Conservation (phyloP, 805 yeast genomes). For the Wickerhamiella siamensis region DNA sequence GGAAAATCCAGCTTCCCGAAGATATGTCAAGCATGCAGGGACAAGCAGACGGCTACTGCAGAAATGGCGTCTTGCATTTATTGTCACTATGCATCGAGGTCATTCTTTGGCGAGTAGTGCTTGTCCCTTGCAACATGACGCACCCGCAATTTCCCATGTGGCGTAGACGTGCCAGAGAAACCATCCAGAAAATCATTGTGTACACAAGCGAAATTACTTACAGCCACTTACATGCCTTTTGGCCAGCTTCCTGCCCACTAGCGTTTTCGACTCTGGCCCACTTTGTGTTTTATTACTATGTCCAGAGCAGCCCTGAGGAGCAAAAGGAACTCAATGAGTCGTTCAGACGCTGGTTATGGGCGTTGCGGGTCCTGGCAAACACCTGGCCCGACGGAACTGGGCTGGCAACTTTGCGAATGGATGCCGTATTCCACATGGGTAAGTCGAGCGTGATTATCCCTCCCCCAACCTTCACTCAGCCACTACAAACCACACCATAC, state of each 20-base stretch:
- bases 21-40: constrained; percentile 20
- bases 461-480: constrained; percentile 2
- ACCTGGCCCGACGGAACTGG: constrained; percentile 28
- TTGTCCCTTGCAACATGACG: constrained; percentile 17
- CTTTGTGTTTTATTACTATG: constrained; percentile 23
- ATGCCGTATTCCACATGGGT: constrained; percentile 23
- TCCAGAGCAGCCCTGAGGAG: constrained; percentile 21
- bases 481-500: background rate
- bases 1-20: constrained; percentile 19
- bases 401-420: constrained; percentile 23
- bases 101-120: constrained; percentile 18
- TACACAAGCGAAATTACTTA: constrained; percentile 24
- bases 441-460: constrained; percentile 7
- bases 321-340: constrained; percentile 17
- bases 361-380: constrained; percentile 21
- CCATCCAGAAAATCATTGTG: constrained; percentile 20
- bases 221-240: constrained; percentile 25
- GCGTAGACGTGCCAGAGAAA: constrained; percentile 20
- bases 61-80: constrained; percentile 22
- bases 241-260: constrained; percentile 23
- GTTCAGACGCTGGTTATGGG: constrained; percentile 23
- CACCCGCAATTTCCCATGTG: constrained; percentile 10
- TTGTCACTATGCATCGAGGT: constrained; percentile 22
- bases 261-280: constrained; percentile 23
- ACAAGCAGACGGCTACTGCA: constrained; percentile 18